A percentile compares a stretch with the other conserved stretches of the same genome.
Conservation (phyloP, 2,329 filamentous ascomycete genomes). For the Apiospora pterosperma region DNA sequence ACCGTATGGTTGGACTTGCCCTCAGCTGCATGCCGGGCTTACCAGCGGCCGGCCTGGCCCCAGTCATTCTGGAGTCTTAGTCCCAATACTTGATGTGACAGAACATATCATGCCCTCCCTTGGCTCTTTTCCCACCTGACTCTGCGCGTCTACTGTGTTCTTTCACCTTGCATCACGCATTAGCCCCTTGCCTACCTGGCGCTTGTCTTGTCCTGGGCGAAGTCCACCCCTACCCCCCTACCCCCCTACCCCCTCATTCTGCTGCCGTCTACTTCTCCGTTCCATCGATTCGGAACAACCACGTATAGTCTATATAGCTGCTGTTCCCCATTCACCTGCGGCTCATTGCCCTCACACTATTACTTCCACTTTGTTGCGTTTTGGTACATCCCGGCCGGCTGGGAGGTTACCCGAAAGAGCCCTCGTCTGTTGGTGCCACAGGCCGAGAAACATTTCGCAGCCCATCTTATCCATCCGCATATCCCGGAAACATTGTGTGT, state of each 20-base stretch:
- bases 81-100: slow-evolving; percentile 5
- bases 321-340: slow-evolving; percentile 15
- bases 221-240: slow-evolving; percentile 12
- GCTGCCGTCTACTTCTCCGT: slow-evolving; percentile 3
- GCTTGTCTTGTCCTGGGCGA: slow-evolving; percentile 4
- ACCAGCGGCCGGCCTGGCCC: slow-evolving; percentile 7
- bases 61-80: neutral
- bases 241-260: slow-evolving; percentile 9
- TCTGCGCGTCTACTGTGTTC: slow-evolving; percentile 24
- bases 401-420: slow-evolving; percentile 19
- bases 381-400: slow-evolving; percentile 18
- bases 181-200: slow-evolving; percentile 22
- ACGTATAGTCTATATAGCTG: slow-evolving; percentile 23
- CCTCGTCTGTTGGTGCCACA: slow-evolving; percentile 16
- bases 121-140: slow-evolving; percentile 15
- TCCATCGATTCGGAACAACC: slow-evolving; percentile 12
- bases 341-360: slow-evolving; percentile 9
- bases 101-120: slow-evolving; percentile 5
- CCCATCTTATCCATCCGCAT: neutral
- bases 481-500: neutral
- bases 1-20: slow-evolving; percentile 23
- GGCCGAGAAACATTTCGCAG: slow-evolving; percentile 10
- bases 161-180: slow-evolving; percentile 23
- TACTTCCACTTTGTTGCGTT: slow-evolving; percentile 12
- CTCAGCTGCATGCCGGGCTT: slow-evolving; percentile 17